Evolutionary conservation across 495 filamentous ascomycete genomes (phyloP).

Genomic region (Penicillium coprophilum): DNA sequence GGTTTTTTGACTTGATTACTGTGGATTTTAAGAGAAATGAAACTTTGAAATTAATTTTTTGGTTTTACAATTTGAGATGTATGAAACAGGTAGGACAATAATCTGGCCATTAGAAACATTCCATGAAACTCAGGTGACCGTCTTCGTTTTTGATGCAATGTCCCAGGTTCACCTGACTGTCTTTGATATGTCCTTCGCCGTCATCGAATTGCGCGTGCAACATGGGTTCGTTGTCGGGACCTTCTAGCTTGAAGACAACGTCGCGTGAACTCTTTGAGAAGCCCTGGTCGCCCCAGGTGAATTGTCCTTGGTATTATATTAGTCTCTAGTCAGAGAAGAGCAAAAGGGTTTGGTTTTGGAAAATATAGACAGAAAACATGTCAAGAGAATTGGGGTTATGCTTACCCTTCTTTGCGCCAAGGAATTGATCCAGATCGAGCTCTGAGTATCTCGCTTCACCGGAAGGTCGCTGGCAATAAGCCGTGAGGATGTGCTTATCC

Average conservation of each 20-base stretch:
- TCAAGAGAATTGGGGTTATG: not conserved
- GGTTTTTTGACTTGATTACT: too few species aligned
- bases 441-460: constrained; percentile 28
- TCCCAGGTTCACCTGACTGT: constrained; percentile 22
- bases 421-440: constrained; percentile 23
- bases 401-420: constrained; percentile 27
- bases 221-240: constrained; percentile 21
- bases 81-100: not conserved
- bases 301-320: constrained; percentile 18
- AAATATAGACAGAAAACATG: too few species aligned
- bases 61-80: not conserved
- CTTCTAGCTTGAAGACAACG: constrained; percentile 23
- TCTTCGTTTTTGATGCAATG: constrained; percentile 34
- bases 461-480: constrained; percentile 22
- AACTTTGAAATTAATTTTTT: not conserved
- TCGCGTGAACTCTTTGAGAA: constrained; percentile 18
- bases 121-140: constrained; percentile 27
- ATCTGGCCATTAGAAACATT: constrained; percentile 22
- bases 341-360: too few species aligned
- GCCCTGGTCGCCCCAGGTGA: constrained; percentile 22
- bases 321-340: not conserved
- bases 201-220: constrained; percentile 22
- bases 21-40: too few species aligned
- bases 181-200: constrained; percentile 10
- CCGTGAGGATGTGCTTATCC: constrained; percentile 23